Evolutionary conservation across 2,329 filamentous ascomycete species (phyloP).

Genomic region (Colletotrichum tabaci): DNA sequence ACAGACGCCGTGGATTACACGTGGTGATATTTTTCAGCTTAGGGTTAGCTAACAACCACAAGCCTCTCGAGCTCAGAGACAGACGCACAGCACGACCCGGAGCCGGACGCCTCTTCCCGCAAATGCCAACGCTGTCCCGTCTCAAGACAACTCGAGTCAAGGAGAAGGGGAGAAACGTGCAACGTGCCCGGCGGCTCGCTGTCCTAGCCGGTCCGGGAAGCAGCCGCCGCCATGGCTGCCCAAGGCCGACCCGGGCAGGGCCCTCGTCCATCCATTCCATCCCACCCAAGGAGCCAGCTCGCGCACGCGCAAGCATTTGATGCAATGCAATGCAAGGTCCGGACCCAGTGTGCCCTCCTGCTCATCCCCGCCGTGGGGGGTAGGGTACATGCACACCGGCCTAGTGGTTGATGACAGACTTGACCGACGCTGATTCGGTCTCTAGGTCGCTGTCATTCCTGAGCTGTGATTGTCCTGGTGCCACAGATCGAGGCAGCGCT

Average conservation of each 20-base stretch:
- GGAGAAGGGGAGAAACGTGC: not conserved
- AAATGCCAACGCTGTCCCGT: not conserved
- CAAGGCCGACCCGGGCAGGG: constrained; percentile 5
- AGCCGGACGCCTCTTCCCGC: not conserved
- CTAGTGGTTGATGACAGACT: not conserved
- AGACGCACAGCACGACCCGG: not conserved
- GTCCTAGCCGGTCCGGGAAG: constrained; percentile 11
- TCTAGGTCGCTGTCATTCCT: constrained; percentile 1
- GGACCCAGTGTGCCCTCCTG: not conserved
- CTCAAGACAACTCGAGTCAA: not conserved
- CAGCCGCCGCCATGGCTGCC: not conserved
- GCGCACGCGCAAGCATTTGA: constrained; percentile 28
- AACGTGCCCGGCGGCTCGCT: constrained; percentile 4
- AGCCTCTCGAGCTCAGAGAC: not conserved
- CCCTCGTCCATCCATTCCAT: not conserved
- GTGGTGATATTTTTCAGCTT: too few relatives aligned
- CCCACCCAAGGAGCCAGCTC: not conserved
- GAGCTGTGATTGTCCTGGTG: constrained; percentile 3
- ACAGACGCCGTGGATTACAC: not conserved
- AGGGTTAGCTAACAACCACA: too few relatives aligned
- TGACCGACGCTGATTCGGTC: not conserved
- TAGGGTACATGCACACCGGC: not conserved
- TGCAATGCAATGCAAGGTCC: constrained; percentile 38
- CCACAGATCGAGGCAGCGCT: constrained; percentile 1
- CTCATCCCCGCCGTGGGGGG: constrained; percentile 21